Evolutionary conservation across 2,329 filamentous ascomycete genomes (phyloP).

Genomic region (Cadophora sp.): DNA sequence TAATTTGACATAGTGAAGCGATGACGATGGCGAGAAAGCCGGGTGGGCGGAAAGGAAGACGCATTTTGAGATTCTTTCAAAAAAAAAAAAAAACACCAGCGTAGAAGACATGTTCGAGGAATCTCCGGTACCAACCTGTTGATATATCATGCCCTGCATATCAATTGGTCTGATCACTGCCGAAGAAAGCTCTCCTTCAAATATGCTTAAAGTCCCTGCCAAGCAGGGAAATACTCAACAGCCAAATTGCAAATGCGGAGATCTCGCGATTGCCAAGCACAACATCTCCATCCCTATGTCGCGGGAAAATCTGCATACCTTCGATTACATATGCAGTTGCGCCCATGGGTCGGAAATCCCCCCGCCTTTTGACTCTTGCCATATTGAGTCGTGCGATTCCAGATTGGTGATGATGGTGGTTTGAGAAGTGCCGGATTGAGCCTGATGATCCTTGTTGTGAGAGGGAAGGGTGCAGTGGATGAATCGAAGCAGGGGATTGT

Average conservation of each 20-base stretch:
- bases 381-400: neutral
- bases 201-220: conserved; percentile 6
- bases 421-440: neutral
- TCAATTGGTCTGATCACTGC: neutral
- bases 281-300: neutral
- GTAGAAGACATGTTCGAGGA: neutral
- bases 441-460: neutral
- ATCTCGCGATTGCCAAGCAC: neutral
- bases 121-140: neutral
- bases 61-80: neutral
- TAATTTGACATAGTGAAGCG: neutral
- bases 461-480: too few species aligned
- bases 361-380: neutral
- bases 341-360: neutral
- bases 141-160: neutral
- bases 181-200: neutral
- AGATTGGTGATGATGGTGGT: neutral
- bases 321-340: neutral
- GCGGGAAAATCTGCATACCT: neutral
- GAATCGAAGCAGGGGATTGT: too few species aligned
- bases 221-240: neutral
- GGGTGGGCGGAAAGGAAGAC: neutral
- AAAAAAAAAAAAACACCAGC: too few species aligned
- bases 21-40: neutral
- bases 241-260: conserved; percentile 6